phyloP scores from a whole-genome alignment of 176 grass and related monocot species.

The Musa itinerans region DNA sequence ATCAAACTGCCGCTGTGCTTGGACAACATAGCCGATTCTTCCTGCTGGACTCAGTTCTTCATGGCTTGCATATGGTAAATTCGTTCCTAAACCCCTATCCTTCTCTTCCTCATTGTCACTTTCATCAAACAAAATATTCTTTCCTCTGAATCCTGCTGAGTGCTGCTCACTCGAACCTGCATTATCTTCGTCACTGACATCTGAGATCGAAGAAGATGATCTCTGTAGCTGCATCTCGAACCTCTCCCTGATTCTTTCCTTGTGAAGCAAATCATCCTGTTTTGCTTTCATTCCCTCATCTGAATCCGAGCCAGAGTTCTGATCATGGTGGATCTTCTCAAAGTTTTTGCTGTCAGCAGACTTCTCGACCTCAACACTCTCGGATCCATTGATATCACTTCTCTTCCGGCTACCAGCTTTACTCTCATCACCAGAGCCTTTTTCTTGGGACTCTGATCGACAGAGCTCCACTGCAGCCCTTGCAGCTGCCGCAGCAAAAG shows the following conservation, averaged over 20 bases:
- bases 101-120: not conserved
- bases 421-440: constrained; percentile 1
- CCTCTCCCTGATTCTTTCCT: not conserved
- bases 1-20: not conserved
- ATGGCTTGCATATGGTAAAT: not conserved
- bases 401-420: not conserved
- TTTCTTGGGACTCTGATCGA: constrained; percentile 20
- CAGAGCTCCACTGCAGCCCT: constrained; percentile 75
- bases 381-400: no score
- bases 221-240: not conserved
- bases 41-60: not conserved
- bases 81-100: not conserved
- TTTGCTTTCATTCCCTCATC: not conserved
- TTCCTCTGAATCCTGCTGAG: not conserved
- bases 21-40: not conserved
- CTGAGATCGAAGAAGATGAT: constrained; percentile 9
- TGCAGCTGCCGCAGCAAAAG: constrained; percentile 53
- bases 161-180: not conserved
- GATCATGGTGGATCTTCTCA: not conserved
- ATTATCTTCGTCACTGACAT: not conserved
- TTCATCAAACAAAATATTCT: constrained; percentile 4
- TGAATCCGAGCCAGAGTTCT: not conserved
- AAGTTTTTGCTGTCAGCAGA: not conserved
- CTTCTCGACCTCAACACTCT: not conserved
- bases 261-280: not conserved